A percentile compares a stretch with the other conserved stretches of the same genome.
These are phyloP conservation scores for Dryas alaskensis DNA, from an alignment of 306 rosid species.

Conservation along the genomic window DNA sequence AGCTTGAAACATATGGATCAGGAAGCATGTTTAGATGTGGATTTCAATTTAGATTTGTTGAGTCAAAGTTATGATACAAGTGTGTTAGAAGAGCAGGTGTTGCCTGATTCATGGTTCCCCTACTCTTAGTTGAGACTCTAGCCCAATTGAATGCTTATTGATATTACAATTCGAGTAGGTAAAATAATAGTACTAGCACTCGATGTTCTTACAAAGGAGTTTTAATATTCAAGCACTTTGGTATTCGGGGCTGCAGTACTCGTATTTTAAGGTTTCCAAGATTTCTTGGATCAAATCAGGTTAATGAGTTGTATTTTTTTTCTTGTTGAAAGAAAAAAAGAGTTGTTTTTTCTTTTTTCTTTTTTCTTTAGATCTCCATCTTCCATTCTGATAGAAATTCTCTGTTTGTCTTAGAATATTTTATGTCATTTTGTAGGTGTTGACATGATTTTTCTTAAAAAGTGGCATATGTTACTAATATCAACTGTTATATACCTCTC, in stretches of 20 bases:
- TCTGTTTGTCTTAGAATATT: background rate
- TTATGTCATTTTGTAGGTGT: background rate
- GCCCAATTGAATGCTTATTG: background rate
- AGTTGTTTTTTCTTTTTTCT: no score
- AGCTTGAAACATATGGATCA: conserved; percentile 31
- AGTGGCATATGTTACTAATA: background rate
- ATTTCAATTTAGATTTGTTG: conserved; percentile 42
- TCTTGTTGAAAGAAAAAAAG: background rate
- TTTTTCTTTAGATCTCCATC: no score
- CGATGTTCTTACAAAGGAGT: no score
- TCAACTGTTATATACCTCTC: no score
- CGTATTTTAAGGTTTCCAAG: background rate
- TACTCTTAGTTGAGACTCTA: background rate
- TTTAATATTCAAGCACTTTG: no score
- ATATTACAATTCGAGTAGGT: background rate
- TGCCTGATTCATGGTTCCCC: conserved; percentile 48
- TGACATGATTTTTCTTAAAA: background rate
- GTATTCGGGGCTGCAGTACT: no score
- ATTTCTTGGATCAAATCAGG: background rate
- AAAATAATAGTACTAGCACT: no score
- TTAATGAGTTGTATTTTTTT: background rate
- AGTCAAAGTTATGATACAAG: conserved; percentile 62
- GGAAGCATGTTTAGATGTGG: conserved; percentile 30
- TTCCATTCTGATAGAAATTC: background rate
- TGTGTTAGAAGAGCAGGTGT: conserved; percentile 51